These are phyloP conservation scores for Plantago rigida DNA, from an alignment of 305 asterid species.

Conservation along the genomic window DNA sequence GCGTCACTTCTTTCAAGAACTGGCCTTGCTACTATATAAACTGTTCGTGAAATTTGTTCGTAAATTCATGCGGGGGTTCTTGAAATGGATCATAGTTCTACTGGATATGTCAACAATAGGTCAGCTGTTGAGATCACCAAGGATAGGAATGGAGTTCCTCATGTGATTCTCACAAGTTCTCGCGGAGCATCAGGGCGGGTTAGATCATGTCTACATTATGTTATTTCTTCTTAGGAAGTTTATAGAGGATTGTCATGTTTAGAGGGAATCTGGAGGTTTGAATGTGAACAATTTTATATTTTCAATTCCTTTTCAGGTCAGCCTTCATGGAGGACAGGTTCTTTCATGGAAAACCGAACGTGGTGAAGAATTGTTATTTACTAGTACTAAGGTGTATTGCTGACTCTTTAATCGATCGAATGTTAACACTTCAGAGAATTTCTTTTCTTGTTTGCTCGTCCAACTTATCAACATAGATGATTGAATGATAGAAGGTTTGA, in stretches of 20 bases:
- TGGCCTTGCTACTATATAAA: slow-evolving; percentile 23
- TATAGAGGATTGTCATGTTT: neutral
- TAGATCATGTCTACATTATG: slow-evolving; percentile 27
- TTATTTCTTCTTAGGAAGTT: slow-evolving; percentile 4
- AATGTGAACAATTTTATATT: slow-evolving; percentile 1
- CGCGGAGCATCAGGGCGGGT: slow-evolving; percentile 67
- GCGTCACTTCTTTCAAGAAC: slow-evolving; percentile 37
- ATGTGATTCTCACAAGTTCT: slow-evolving; percentile 52
- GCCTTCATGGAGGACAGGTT: slow-evolving; percentile 88
- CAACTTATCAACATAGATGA: neutral
- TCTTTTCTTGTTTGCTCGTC: neutral
- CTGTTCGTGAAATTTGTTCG: slow-evolving; percentile 5
- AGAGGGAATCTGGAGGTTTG: slow-evolving; percentile 7
- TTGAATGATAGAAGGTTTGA: neutral
- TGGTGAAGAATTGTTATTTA: slow-evolving; percentile 61
- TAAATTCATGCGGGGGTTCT: slow-evolving; percentile 23
- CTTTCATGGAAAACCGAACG: slow-evolving; percentile 67
- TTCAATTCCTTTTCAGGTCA: slow-evolving; percentile 37
- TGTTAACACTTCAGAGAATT: neutral
- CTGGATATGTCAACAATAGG: slow-evolving; percentile 34
- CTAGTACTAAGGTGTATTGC: slow-evolving; percentile 52
- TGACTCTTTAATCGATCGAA: neutral
- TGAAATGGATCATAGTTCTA: slow-evolving; percentile 50
- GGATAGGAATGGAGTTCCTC: slow-evolving; percentile 54
- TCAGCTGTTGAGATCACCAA: slow-evolving; percentile 41